Base-by-base conservation (phyloP, 306 rosid species). In the Clitoria ternatea region DNA sequence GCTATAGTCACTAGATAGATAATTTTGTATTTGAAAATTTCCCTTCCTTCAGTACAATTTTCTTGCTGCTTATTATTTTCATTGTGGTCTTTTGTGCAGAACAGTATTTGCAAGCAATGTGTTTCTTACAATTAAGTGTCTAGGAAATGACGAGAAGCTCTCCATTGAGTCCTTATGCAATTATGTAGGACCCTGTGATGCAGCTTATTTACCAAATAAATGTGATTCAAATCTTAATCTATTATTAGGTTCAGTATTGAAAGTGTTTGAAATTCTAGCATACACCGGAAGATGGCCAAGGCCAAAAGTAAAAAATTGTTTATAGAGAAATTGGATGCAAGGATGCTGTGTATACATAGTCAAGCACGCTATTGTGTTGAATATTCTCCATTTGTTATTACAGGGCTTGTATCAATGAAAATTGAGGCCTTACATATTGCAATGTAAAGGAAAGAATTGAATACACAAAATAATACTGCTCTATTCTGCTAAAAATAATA, bases 311-410 rank as follows among this genome's bases (percentile, higher is more conserved):
- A n/a, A 35, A 20, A 80, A 74, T 43, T 81, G 82, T 86, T 82
- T 73, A 78, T 81, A 82, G 2, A 78, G 78, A 69, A 76, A 68
- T 83, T 71, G 78, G 63, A 82, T 79, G 66, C 70, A 70, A 60
- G 66, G n/a, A 74, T n/a, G n/a, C 68, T 59, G 66, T 80, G 77
- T 90, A 79, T 90, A 78, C 61, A 80, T 74, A 84, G 77, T 72
- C 56, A 79, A n/a, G n/a, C n/a, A n/a, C 35, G 74, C 57, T 69
- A 42, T 67, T 76, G 49, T 66, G 70, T 57, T 73, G 14, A 68
- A 69, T 52, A 55, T 75, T 69, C n/a, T 77, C 72, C 74, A 78
- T 75, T 64, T 59, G 72, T n/a, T n/a, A n/a, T 49, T 71, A 69
- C 12, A 64, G 83, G 83, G 77, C 69, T 79, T 79, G 29, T 55